Evolutionary conservation across 176 grass and related monocot species (phyloP).

Genomic region (Zoysia pacifica): DNA sequence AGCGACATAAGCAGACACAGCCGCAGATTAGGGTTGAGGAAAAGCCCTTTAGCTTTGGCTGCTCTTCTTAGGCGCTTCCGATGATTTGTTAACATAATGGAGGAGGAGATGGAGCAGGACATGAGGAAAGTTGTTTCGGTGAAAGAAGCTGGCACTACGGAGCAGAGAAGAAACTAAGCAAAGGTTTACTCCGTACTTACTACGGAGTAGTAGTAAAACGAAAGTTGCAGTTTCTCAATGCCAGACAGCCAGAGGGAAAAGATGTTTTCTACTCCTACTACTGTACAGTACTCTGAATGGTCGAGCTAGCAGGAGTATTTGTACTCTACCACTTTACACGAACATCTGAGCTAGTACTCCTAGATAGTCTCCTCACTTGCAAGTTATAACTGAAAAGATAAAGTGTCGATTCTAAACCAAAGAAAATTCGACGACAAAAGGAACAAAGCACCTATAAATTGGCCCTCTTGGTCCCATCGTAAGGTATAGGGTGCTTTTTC

Average conservation of each 20-base stretch:
- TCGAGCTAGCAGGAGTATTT: too few relatives aligned
- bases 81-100: slow-evolving; percentile 3
- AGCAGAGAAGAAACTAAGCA: too few relatives aligned
- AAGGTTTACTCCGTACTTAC: too few relatives aligned
- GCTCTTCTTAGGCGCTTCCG: not conserved
- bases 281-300: not conserved
- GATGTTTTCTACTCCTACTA: not conserved
- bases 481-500: not conserved
- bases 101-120: too few relatives aligned
- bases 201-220: too few relatives aligned
- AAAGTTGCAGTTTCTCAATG: not conserved
- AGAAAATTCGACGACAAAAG: slow-evolving; percentile 36
- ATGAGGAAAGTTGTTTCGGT: too few relatives aligned
- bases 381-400: not conserved
- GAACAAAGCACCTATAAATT: slow-evolving; percentile 35
- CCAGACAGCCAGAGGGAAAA: not conserved
- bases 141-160: too few relatives aligned
- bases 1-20: not conserved
- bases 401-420: not conserved
- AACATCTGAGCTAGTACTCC: too few relatives aligned
- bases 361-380: not conserved
- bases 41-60: slow-evolving; percentile 41
- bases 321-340: too few relatives aligned
- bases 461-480: slow-evolving; percentile 23
- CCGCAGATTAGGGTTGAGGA: slow-evolving; percentile 27